Conservation (phyloP, 1,284 basidiomycete genomes). For the Chalciporus piperatoides region DNA sequence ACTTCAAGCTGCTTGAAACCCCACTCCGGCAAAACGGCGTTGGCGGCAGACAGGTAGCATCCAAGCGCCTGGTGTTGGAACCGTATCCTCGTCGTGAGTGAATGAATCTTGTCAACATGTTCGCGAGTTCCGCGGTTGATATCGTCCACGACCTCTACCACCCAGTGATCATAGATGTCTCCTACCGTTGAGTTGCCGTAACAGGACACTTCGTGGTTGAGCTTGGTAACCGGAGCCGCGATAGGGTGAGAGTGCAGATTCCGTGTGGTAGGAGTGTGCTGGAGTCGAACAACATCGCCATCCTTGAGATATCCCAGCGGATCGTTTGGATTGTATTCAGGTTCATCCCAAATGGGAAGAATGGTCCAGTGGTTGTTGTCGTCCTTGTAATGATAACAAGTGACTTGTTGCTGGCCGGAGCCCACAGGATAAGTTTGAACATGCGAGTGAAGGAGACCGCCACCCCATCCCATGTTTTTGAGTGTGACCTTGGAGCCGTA, state of each 20-base stretch:
- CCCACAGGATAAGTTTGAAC: constrained; percentile 91
- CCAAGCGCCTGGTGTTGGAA: constrained; percentile 77
- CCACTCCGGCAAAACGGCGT: constrained; percentile 92
- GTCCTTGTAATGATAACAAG: constrained; percentile 99
- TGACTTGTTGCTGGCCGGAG: constrained; percentile 95
- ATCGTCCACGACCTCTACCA: constrained; percentile 94
- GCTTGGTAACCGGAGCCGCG: constrained; percentile 86
- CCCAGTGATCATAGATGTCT: constrained; percentile 89
- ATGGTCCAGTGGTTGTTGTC: constrained; percentile 93
- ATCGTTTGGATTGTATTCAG: constrained; percentile 58
- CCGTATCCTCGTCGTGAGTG: constrained; percentile 85
- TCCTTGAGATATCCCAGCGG: constrained; percentile 73
- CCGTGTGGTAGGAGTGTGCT: constrained; percentile 77
- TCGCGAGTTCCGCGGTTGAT: constrained; percentile 60
- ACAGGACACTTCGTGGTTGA: constrained; percentile 88
- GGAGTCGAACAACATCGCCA: constrained; percentile 79
- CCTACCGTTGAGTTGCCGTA: constrained; percentile 90
- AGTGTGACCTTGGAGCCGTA: constrained; percentile 89
- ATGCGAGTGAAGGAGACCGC: constrained; percentile 95
- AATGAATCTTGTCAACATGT: constrained; percentile 72
- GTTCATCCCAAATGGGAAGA: constrained; percentile 78
- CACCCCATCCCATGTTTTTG: constrained; percentile 98
- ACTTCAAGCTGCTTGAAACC: constrained; percentile 99
- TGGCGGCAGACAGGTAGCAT: constrained; percentile 90
- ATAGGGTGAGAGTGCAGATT: constrained; percentile 94